Base-by-base conservation (phyloP, 352 stramenopile species). In the Phytopythium cucurbitacearum region DNA sequence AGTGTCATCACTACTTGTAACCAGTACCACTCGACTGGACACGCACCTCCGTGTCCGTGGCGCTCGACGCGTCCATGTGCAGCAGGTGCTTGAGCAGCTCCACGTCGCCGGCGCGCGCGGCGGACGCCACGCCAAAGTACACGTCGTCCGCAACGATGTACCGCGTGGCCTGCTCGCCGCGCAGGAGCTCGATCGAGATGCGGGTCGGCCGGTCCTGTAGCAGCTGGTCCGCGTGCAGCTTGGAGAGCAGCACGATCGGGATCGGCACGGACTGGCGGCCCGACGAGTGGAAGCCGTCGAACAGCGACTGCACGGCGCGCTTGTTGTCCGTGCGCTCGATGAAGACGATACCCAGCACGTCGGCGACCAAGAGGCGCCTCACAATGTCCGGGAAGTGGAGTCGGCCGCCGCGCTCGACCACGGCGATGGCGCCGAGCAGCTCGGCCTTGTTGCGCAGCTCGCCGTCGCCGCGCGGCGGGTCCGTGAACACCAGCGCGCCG, bases 331-430 rank as follows among this genome's bases (percentile, higher is more conserved):
- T 67, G 37, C 66, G 67, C 60, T 94, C 84, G 44, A 94, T 73
- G 55, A 94, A 92, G 28, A 94, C 75, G 55, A 85, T 87, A 13
- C 78, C 84, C 12, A 71, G 64, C 37, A 85, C 81, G 2, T 82
- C 84, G 0, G 68, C 72, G 4, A 76, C 73, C 44, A 94, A 47
- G 15, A 94, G 35, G 28, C 80, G 76, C 7, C 84, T 71, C 48
- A 92, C 76, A 51, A 94, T 92, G 42, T 94, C 84, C 12, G 84
- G 84, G 53, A 94, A 94, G 55, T 94, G 84, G 38, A 92, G 65
- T 40, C 84, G 73, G 3, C 84, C 81, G 41, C 84, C 84, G 45
- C 84, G 69, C 61, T 94, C 84, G 41, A 94, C 76, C 37, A 92
- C 59, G 7, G 80, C 81, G 55, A 94, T 85, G 51, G 70, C 81